Evolutionary conservation across 2,329 filamentous ascomycete genomes (phyloP), one percentile per base, ranked within the genome.

Genomic region (Pseudogymnoascus sp.): DNA sequence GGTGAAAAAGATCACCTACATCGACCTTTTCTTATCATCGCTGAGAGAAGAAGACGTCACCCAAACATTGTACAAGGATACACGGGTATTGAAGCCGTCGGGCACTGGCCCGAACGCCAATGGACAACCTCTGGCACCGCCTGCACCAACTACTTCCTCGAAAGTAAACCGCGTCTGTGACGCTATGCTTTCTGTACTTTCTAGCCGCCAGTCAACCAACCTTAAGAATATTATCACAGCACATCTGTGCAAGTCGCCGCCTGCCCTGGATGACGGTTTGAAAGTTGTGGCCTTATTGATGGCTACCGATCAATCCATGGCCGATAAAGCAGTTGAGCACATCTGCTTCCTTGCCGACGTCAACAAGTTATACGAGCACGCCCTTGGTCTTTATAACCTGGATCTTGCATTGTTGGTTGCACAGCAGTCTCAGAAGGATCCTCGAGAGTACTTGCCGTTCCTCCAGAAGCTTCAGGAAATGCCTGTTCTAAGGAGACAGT

Each of bases 261-360:
- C 94, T 5, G 93, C 96, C 59, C 82, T 97, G 0, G 90, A 95
- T 63, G 87, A 93, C 64, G 94, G 92, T 2, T 79, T 99, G 59
- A 77, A 77, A 1, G 85, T 97, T 33, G 89, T 97, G 35, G 87
- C 90, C 3, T 82, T 86, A 61, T 77, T 99, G 36, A 82, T 86
- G 79, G 64, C 82, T 61, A 82, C 87, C 67, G 84, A 88, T 59
- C 79, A 85, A 42, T 82, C 86, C 60, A 80, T 92, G 67, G 90
- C 91, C 0, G 93, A 97, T 67, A 88, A 87, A 73, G 93, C 93
- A 0, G 88, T 97, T 21, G 92, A 97, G 72, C 94, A 99, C 71
- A 97, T 99, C 64, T 97, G 92, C 79, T 99, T 99, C 79, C 82
- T 99, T 42, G 90, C 92, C 0, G 94, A 99, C 74, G 88, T 95